phyloP scores from a whole-genome alignment of 1,284 basidiomycete species.

The Pseudozyma tsukubaensis region DNA sequence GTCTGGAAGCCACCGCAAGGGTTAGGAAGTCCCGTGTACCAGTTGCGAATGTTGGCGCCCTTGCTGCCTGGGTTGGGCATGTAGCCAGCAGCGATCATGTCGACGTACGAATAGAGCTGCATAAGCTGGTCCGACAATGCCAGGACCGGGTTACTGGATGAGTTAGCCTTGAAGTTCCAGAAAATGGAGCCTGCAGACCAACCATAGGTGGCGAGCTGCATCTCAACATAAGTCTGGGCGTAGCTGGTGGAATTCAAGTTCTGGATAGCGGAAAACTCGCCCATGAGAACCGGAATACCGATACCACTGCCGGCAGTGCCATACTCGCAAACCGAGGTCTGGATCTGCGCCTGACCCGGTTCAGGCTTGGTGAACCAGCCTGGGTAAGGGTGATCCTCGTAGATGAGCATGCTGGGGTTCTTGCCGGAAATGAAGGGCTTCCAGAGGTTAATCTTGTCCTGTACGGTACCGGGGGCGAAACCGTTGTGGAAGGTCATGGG shows the following conservation, averaged over 20 bases:
- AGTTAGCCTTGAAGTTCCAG: constrained; percentile 62
- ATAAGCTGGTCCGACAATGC: constrained; percentile 29
- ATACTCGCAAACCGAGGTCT: constrained; percentile 53
- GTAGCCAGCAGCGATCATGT: constrained; percentile 38
- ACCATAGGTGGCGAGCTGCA: constrained; percentile 61
- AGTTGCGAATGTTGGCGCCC: constrained; percentile 29
- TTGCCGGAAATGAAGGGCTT: constrained; percentile 52
- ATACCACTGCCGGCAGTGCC: constrained; percentile 28
- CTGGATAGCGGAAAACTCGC: constrained; percentile 60
- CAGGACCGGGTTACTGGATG: constrained; percentile 35
- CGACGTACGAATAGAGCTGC: constrained; percentile 53
- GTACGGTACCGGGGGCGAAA: constrained; percentile 39
- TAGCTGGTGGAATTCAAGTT: constrained; percentile 35
- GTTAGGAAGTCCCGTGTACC: constrained; percentile 31
- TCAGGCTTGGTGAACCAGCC: constrained; percentile 58
- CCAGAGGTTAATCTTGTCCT: constrained; percentile 53
- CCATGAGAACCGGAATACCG: constrained; percentile 58
- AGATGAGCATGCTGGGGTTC: constrained; percentile 60
- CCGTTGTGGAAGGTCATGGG: constrained; percentile 64
- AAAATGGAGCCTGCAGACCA: constrained; percentile 66
- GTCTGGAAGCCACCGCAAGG: constrained; percentile 43
- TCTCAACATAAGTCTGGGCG: constrained; percentile 41
- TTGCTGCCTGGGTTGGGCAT: constrained; percentile 43
- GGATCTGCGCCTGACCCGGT: constrained; percentile 33
- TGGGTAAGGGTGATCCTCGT: constrained; percentile 66